Evolutionary conservation across 1,284 basidiomycete species (phyloP), one percentile per base, ranked within the genome.

Genomic region (Leccinum pachyderme): DNA sequence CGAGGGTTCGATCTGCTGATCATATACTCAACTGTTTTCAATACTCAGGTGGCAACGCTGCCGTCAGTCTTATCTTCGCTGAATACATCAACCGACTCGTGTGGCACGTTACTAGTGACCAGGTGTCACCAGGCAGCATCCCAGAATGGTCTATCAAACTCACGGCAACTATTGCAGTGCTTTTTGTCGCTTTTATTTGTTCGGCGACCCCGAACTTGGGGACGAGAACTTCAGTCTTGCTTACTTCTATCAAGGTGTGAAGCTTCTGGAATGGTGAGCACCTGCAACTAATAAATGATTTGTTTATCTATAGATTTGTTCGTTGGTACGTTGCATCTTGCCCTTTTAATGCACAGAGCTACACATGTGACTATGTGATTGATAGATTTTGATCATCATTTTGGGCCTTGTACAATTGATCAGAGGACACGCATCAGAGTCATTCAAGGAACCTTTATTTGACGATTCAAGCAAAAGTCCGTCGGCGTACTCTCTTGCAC

Each of bases 121-220:
- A 84, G 60, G 81, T 83, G 64, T 86, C 89, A 31, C 82, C 85
- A 7, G 86, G 91, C 65, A 84, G 82, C 44, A 87, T 96, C 53
- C 93, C 95, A 32, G 83, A 89, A 59, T 97, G 93, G 94, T 85
- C 90, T n/a, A 92, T 92, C 74, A 97, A 96, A 75, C 73, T 95
- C 56, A 93, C 91, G 27, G 96, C 93, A 7, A 73, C 83, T 37
- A 72, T 80, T 44, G 91, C 93, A 53, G 82, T 97, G 24, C 58
- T 87, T 3, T 53, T 89, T 37, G 86, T 97, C 29, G 86, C 89
- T 0, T 61, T 82, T 6, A 75, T 98, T 3, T 95, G 95, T 68
- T 81, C 93, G 7, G 85, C 88, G 33, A 86, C 91, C 27, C 82
- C 84, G 18, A 91, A 84, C 44, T 72, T 93, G 39, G 95, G 95